Percentiles rank a stretch among this genome's conserved stretches.
Conservation (phyloP, 306 rosid genomes). For the Oemleria cerasiformis region DNA sequence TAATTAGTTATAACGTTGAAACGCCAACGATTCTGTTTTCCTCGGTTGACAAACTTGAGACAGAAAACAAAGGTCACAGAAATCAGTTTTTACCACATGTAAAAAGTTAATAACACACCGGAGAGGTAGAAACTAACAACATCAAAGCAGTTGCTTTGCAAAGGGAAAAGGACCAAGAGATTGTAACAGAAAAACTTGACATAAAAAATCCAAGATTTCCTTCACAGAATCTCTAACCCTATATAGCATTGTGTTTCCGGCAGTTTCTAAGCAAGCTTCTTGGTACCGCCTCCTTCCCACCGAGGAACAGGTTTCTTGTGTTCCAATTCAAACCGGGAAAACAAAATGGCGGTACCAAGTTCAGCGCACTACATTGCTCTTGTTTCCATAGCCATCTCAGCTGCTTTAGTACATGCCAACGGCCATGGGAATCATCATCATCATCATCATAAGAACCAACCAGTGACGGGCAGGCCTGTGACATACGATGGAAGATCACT, state of each 20-base stretch:
- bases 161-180: background rate
- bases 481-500: slow-evolving; percentile 24
- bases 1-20: no score
- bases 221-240: no score
- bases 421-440: background rate
- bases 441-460: background rate
- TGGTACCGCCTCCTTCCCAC: no score
- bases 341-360: no score
- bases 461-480: background rate
- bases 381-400: background rate
- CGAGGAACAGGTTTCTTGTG: no score
- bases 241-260: no score
- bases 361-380: background rate
- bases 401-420: background rate
- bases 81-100: no score
- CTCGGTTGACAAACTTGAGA: no score
- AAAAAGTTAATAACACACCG: no score
- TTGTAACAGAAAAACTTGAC: background rate
- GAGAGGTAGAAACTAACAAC: background rate
- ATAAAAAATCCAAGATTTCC: no score
- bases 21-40: background rate
- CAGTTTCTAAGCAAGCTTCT: no score
- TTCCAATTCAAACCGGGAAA: no score
- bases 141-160: background rate
- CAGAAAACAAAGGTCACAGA: background rate